Conservation (phyloP, 345 rosid species). For the Eucalyptus brandiana region DNA sequence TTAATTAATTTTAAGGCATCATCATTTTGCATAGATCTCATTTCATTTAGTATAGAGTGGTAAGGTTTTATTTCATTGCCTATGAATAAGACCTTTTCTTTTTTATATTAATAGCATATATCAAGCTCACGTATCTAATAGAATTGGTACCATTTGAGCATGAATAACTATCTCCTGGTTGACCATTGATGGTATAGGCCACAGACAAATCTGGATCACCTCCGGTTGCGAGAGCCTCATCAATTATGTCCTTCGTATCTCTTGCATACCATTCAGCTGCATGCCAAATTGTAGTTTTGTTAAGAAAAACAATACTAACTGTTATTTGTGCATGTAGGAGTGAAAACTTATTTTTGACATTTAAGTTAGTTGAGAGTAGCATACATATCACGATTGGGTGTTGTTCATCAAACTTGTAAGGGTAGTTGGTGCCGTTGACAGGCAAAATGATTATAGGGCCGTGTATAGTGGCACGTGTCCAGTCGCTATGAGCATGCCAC, state of each 20-base stretch:
- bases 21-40: neutral
- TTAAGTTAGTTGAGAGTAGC: neutral
- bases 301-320: neutral
- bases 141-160: neutral
- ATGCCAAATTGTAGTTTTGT: neutral
- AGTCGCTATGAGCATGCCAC: neutral
- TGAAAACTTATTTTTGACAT: neutral
- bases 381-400: neutral
- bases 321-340: neutral
- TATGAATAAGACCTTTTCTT: neutral
- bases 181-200: neutral
- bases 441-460: neutral
- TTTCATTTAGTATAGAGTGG: neutral
- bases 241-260: neutral
- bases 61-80: neutral
- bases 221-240: neutral
- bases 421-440: neutral
- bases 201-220: neutral
- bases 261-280: neutral
- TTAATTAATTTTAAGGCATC: neutral
- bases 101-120: neutral
- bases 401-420: neutral
- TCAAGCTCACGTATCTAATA: neutral
- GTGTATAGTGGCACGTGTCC: neutral
- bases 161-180: neutral